Percentiles rank a stretch among this genome's conserved stretches.
Conservation (phyloP, 1,139 yeast species). For the Arxiozyma slooffiae region DNA sequence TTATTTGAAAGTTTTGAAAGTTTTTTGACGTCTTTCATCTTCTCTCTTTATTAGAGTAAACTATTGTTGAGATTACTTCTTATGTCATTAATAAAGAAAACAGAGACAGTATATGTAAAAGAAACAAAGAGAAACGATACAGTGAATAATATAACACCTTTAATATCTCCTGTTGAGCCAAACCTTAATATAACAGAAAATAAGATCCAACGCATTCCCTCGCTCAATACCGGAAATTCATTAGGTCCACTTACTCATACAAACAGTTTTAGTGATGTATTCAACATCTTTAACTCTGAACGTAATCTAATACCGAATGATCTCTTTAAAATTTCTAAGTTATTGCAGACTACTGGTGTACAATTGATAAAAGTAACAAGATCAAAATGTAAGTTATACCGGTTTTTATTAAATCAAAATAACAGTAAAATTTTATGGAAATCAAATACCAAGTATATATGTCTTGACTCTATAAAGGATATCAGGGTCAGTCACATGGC, state of each 20-base stretch:
- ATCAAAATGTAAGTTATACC: constrained; percentile 19
- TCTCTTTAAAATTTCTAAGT: constrained; percentile 1
- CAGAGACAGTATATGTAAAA: background rate
- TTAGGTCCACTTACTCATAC: constrained; percentile 22
- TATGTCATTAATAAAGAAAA: background rate
- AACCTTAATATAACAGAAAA: background rate
- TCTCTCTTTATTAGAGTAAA: no score
- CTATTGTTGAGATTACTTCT: background rate
- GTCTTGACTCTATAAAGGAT: constrained; percentile 64
- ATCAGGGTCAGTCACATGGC: constrained; percentile 64
- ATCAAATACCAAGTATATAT: constrained; percentile 30
- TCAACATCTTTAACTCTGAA: constrained; percentile 5
- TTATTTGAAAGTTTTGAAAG: background rate
- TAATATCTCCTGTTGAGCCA: background rate
- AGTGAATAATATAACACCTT: background rate
- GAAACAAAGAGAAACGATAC: background rate
- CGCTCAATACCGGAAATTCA: background rate
- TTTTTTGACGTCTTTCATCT: background rate
- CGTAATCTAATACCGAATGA: constrained; percentile 2
- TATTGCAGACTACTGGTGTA: constrained; percentile 14
- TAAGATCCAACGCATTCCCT: background rate
- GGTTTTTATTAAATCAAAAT: constrained; percentile 17
- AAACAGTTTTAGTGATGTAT: constrained; percentile 12
- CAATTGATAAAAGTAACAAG: constrained; percentile 25
- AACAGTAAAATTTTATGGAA: constrained; percentile 25